Percentiles rank a stretch among this genome's conserved stretches.
Conservation (phyloP, 2,329 filamentous ascomycete species). For the Neospermospora avenae region DNA sequence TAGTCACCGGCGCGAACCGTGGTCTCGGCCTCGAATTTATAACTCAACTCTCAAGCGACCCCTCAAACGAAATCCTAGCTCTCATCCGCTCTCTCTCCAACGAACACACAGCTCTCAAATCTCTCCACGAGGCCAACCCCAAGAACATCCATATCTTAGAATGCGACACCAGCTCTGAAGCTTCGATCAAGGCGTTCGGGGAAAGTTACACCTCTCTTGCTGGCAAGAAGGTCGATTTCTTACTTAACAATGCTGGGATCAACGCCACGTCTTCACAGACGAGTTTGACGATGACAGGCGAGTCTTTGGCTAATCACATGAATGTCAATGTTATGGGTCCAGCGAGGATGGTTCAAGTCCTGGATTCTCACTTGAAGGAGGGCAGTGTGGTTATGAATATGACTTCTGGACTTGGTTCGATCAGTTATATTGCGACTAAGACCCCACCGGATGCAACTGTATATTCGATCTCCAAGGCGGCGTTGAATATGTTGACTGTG, state of each 20-base stretch:
- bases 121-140: slow-evolving; percentile 22
- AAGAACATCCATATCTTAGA: slow-evolving; percentile 41
- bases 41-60: slow-evolving; percentile 29
- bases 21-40: slow-evolving; percentile 17
- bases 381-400: slow-evolving; percentile 24
- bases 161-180: slow-evolving; percentile 39
- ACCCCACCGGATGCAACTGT: background rate
- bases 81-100: slow-evolving; percentile 36
- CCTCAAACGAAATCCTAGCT: slow-evolving; percentile 39
- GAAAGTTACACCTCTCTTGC: slow-evolving; percentile 33
- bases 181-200: slow-evolving; percentile 37
- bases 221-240: slow-evolving; percentile 38
- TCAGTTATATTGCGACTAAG: slow-evolving; percentile 2
- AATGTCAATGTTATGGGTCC: slow-evolving; percentile 46
- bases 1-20: slow-evolving; percentile 15
- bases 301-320: slow-evolving; percentile 40
- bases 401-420: slow-evolving; percentile 8
- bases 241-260: slow-evolving; percentile 43
- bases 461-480: slow-evolving; percentile 23
- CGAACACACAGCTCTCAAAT: slow-evolving; percentile 33
- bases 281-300: slow-evolving; percentile 38
- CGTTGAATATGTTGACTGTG: slow-evolving; percentile 21
- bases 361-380: slow-evolving; percentile 23
- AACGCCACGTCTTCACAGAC: slow-evolving; percentile 38
- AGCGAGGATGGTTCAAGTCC: slow-evolving; percentile 41